Evolutionary conservation across 768 basidiomycete genomes (phyloP), one percentile per base, ranked within the genome.

Genomic region (Megacollybia marginata): DNA sequence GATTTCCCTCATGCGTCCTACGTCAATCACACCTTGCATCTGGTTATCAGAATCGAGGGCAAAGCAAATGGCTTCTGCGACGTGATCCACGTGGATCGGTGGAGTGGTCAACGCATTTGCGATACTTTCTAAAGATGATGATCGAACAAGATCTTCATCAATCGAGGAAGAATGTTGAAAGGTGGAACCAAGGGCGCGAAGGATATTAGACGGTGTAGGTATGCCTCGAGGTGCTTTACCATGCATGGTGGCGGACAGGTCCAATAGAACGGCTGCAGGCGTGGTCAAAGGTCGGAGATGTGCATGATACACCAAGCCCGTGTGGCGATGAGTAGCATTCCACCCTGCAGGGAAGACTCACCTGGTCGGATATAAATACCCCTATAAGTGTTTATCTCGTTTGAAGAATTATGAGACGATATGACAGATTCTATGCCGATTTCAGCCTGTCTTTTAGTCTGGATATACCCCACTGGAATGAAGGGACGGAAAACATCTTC

Each of bases 301-400:
- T 9, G 95, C 88, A 62, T 98, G 95, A 68, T 98, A 98, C 57
- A 99, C 92, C 48, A 99, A 73, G 55, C 94, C 96, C 92, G 63
- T 46, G 48, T 34, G 46, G 19, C 33, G 42, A 55, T 44, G 38
- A 55, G 47, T 31, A 53, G 32, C 35, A n/a, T 44, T 44, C 35
- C 44, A 36, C 44, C 42, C 50, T 53, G 53, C 53, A 54, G 52
- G 52, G 53, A 42, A 46, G 12, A 69, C 88, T 59, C 64, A 97
- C 95, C 90, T 33, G 96, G 95, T 51, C 96, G 77, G 55, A 98
- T 76, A 65, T 88, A 89, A 15, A 95, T 80, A 9, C 80, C 84
- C 50, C 88, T 75, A 60, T 81, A 80, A 34, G 65, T 55, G n/a
- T 55, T 59, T 16, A 75, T 59, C 23, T 28, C 23, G 23, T 28